phyloP scores from a whole-genome alignment of 345 rosid genomes.

The Passiflora organensis region DNA sequence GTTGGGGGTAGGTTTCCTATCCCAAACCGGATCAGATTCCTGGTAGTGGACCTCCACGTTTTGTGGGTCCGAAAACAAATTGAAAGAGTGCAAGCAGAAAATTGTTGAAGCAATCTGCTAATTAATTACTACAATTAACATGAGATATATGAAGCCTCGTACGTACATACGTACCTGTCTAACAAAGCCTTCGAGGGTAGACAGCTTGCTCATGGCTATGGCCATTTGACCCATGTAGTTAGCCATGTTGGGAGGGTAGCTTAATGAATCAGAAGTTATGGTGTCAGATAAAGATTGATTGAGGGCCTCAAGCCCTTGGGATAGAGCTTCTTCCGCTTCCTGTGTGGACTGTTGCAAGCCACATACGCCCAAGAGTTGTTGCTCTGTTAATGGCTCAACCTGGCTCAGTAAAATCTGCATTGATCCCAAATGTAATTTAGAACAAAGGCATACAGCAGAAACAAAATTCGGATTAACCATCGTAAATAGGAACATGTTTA shows the following conservation, averaged over 20 bases:
- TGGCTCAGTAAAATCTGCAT: slow-evolving; percentile 63
- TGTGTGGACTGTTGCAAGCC: slow-evolving; percentile 88
- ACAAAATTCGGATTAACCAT: too few species aligned
- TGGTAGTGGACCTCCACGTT: slow-evolving; percentile 8
- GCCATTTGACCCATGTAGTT: slow-evolving; percentile 99
- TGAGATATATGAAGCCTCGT: too few species aligned
- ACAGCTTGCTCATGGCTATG: slow-evolving; percentile 88
- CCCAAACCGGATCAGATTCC: slow-evolving; percentile 27
- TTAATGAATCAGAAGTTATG: slow-evolving; percentile 76
- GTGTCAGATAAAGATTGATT: slow-evolving; percentile 82
- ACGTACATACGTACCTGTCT: slow-evolving; percentile 96
- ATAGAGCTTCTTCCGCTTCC: slow-evolving; percentile 84
- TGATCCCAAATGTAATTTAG: neutral
- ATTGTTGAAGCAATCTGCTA: too few species aligned
- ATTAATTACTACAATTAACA: too few species aligned
- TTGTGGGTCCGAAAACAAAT: slow-evolving; percentile 2
- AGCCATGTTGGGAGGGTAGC: slow-evolving; percentile 70
- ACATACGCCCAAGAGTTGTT: slow-evolving; percentile 79
- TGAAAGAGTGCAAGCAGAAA: too few species aligned
- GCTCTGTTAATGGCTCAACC: slow-evolving; percentile 83
- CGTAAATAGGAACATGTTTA: too few species aligned
- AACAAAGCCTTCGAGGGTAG: slow-evolving; percentile 78
- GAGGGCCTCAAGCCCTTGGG: slow-evolving; percentile 81
- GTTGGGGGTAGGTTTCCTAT: slow-evolving; percentile 31
- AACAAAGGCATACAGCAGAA: too few species aligned